Conservation (phyloP, 768 basidiomycete species). For the Epithele typhae region DNA sequence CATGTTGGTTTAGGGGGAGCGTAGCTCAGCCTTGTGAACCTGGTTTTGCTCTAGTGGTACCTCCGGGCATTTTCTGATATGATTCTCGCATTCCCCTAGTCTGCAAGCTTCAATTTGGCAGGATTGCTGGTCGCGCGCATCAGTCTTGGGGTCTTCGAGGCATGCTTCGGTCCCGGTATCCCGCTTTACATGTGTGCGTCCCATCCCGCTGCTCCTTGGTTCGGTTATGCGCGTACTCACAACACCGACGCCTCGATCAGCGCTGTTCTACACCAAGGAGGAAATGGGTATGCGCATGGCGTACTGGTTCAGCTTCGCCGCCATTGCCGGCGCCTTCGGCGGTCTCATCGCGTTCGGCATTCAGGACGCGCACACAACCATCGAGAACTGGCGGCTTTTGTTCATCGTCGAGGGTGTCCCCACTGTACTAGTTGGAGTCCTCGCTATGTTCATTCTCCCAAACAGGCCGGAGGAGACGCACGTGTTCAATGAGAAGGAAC, state of each 20-base stretch:
- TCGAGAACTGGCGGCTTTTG: slow-evolving; percentile 56
- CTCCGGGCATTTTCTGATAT: not conserved
- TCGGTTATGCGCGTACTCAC: not conserved
- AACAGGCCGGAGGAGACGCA: slow-evolving; percentile 67
- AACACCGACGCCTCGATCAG: slow-evolving; percentile 29
- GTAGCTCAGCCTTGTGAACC: no score
- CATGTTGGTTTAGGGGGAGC: no score
- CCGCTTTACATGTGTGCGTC: slow-evolving; percentile 73
- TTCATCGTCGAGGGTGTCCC: slow-evolving; percentile 79
- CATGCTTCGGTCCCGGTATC: slow-evolving; percentile 73
- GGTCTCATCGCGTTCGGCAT: slow-evolving; percentile 79
- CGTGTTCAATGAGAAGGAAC: slow-evolving; percentile 47
- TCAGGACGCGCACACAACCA: slow-evolving; percentile 48
- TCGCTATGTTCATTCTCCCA: slow-evolving; percentile 56
- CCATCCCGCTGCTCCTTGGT: not conserved
- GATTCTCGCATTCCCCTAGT: slow-evolving; percentile 30
- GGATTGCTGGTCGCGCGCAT: slow-evolving; percentile 57
- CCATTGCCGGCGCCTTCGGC: slow-evolving; percentile 80
- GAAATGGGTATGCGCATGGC: slow-evolving; percentile 76
- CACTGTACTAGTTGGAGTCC: slow-evolving; percentile 55
- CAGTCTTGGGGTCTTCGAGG: slow-evolving; percentile 72
- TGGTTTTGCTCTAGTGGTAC: no score
- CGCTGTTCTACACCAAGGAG: slow-evolving; percentile 70
- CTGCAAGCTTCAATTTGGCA: slow-evolving; percentile 55
- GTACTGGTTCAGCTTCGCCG: slow-evolving; percentile 83